Evolutionary conservation across 176 grass and related monocot genomes (phyloP).

Genomic region (Rhynchospora pubera): DNA sequence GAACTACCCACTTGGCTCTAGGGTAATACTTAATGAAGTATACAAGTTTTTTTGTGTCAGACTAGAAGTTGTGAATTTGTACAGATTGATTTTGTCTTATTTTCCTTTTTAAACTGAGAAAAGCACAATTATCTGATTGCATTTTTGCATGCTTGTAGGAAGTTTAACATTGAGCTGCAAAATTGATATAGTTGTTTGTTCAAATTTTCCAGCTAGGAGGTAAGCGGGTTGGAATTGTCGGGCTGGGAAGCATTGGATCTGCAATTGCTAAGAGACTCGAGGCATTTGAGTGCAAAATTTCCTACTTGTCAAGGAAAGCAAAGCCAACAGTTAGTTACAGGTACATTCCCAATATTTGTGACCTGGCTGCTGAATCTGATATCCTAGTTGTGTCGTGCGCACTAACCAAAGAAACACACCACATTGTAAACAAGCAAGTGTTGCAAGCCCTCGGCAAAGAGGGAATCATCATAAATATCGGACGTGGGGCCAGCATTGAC

Average conservation of each 20-base stretch:
- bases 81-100: background rate
- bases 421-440: constrained; percentile 35
- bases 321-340: constrained; percentile 11
- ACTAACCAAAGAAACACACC: constrained; percentile 24
- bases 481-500: constrained; percentile 29
- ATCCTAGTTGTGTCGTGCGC: constrained; percentile 33
- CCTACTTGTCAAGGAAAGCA: constrained; percentile 31
- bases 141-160: background rate
- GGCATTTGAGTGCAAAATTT: constrained; percentile 38
- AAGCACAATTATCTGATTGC: background rate
- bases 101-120: background rate
- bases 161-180: background rate
- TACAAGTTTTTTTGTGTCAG: background rate
- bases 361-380: constrained; percentile 26
- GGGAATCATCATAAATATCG: constrained; percentile 39
- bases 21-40: constrained; percentile 1
- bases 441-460: constrained; percentile 35
- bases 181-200: background rate
- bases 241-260: constrained; percentile 46
- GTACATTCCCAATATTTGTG: constrained; percentile 1
- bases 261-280: constrained; percentile 38
- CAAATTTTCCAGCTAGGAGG: constrained; percentile 33
- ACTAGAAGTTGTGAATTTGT: background rate
- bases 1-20: constrained; percentile 27
- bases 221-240: constrained; percentile 48